Conservation (phyloP, 306 rosid genomes). For the Geum urbanum region DNA sequence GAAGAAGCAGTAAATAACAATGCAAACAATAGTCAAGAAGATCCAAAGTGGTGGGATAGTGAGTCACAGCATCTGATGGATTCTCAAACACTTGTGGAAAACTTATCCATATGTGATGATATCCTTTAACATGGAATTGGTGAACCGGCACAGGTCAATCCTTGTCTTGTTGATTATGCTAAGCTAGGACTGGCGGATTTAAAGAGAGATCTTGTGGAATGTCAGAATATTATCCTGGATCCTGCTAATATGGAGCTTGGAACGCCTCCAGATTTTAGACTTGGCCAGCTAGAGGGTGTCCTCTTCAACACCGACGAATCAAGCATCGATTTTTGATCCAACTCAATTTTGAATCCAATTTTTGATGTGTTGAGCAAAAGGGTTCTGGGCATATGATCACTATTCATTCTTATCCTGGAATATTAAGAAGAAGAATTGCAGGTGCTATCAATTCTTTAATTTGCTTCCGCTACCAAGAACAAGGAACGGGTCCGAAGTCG, state of each 20-base stretch:
- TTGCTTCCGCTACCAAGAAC: no score
- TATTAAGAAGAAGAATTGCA: no score
- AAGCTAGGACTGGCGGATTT: conserved; percentile 61
- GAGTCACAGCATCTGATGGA: conserved; percentile 72
- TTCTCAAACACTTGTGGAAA: conserved; percentile 83
- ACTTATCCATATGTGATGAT: conserved; percentile 62
- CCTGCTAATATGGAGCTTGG: conserved; percentile 53
- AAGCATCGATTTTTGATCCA: no score
- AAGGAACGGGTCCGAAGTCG: no score
- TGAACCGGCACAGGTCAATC: conserved; percentile 34
- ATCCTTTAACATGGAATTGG: conserved; percentile 35
- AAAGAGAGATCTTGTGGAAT: conserved; percentile 76
- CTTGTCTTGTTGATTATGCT: conserved; percentile 57
- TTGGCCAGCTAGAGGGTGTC: conserved; percentile 94
- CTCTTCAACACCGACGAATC: no score
- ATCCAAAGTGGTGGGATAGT: conserved; percentile 75
- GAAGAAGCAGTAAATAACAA: conserved; percentile 28
- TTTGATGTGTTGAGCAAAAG: no score
- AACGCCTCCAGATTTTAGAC: conserved; percentile 62
- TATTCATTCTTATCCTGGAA: no score
- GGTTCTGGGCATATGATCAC: no score
- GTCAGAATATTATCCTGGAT: conserved; percentile 58
- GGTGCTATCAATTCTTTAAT: no score
- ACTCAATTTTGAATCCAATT: no score
- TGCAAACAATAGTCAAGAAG: conserved; percentile 49